Evolutionary conservation across 768 basidiomycete species (phyloP), one percentile per base, ranked within the genome.

Genomic region (Hypholoma fasciculare): DNA sequence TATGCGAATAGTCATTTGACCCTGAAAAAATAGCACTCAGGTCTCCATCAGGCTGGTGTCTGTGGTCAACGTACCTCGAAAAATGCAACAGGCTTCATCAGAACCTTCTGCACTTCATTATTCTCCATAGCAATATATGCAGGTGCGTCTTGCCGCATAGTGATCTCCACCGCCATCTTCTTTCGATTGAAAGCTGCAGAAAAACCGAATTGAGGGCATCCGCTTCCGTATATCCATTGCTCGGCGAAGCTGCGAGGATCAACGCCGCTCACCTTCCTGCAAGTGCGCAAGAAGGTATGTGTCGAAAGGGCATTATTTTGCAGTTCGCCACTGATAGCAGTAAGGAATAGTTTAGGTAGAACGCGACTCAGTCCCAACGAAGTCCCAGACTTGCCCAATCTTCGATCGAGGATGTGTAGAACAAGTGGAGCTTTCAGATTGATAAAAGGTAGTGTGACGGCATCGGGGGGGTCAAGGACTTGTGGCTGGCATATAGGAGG

Each of bases 191-290:
- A 98, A 37, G 87, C 87, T 0, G 96, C 94, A 12, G 87, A 85
- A 70, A 99, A 91, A 0, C 83, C 85, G 69, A 99, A 95, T 2
- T 88, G 82, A 0, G 97, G 97, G 70, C 95, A 97, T 19, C 97
- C 97, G 70, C 92, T 94, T 12, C 96, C 96, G 67, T 95, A 97
- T 61, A 99, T 94, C 97, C 97, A 99, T 71, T 98, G 96, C 67
- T 98, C 95, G n/a, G 94, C 92, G 68, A 99, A 99, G 27, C 85
- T 83, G 54, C 90, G 82, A 20, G 90, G 82, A 68, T 98, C 96
- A 16, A 93, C 89, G 9, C 95, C 93, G 67, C 92, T 92, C 60
- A 96, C 90, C 73, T 96, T 98, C 64, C 96, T 81, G 67, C 96
- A 98, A 44, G 86, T 94, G 57, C 94, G 78, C 59, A 98, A 81